A percentile compares a stretch with the other conserved stretches of the same genome.
These are phyloP conservation scores for Petasospora fabianii DNA, from an alignment of 1,139 yeast genomes.

Conservation along the genomic window DNA sequence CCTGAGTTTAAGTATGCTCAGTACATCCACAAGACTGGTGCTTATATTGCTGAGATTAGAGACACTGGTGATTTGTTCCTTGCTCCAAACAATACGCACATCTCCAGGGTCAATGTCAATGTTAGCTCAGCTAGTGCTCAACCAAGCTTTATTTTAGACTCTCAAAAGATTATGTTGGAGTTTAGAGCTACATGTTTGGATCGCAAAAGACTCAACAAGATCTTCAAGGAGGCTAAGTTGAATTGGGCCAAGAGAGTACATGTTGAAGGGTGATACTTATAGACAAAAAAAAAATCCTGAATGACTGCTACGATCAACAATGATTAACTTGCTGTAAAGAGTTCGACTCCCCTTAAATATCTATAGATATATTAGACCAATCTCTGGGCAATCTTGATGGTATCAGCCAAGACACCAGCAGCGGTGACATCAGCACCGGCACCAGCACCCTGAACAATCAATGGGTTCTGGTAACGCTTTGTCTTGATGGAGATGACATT, in stretches of 20 bases:
- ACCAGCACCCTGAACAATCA: constrained; percentile 97
- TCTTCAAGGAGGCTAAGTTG: constrained; percentile 58
- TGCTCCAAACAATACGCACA: constrained; percentile 77
- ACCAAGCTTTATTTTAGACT: constrained; percentile 42
- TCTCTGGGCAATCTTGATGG: constrained; percentile 87
- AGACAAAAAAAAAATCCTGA: background rate
- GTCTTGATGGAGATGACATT: constrained; percentile 91
- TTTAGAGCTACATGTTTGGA: constrained; percentile 63
- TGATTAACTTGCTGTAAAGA: too few species aligned
- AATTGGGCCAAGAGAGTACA: constrained; percentile 34
- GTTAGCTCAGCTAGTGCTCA: constrained; percentile 25
- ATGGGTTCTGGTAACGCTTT: constrained; percentile 86
- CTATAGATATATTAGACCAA: too few species aligned
- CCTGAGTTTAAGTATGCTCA: constrained; percentile 83
- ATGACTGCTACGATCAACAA: background rate
- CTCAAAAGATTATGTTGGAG: constrained; percentile 69
- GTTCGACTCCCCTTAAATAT: too few species aligned
- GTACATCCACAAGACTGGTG: constrained; percentile 85
- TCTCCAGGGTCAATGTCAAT: constrained; percentile 52
- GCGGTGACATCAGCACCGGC: constrained; percentile 99
- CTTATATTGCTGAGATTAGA: constrained; percentile 82
- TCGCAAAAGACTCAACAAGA: constrained; percentile 40
- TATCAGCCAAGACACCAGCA: constrained; percentile 94
- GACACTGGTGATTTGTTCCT: constrained; percentile 77
- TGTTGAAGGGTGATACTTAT: too few species aligned